Evolutionary conservation across 2,329 filamentous ascomycete species (phyloP), one percentile per base, ranked within the genome.

Genomic region (Biscogniauxia sp.): DNA sequence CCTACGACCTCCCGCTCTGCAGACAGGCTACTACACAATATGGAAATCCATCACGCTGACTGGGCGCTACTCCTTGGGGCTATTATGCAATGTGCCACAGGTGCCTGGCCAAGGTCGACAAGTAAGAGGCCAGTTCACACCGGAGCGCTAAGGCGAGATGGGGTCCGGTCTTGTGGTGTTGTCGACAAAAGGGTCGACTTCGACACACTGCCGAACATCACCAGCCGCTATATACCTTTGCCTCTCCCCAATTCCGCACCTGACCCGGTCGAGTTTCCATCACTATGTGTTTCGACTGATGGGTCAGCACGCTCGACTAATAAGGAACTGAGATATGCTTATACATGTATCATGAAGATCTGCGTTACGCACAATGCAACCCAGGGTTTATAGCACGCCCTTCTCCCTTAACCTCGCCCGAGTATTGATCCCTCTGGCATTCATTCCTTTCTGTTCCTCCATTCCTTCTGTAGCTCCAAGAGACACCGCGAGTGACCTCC

Each of bases 171-270:
- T 32, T 32, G 28, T 68, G 65, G 66, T 61, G 66, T 69, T 66
- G 69, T 61, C 58, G 61, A 61, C 67, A 60, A 13, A 13, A 58
- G 55, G 66, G 65, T 71, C 73, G 70, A 72, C 71, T 54, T 74
- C 72, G 75, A 77, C 71, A 75, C 78, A 78, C 71, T 73, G 70
- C 70, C 72, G 72, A 75, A 74, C 76, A 75, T 82, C 80, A 82
- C 74, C 79, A 82, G 77, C 79, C 80, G 80, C 81, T 83, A 84
- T 83, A 84, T 84, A 84, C 82, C 78, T 76, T 76, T 77, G 17
- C 77, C 72, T 71, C 72, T 74, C 75, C 78, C 77, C 76, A 75
- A 74, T 73, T 73, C 68, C 71, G 74, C 72, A 72, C 71, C 73
- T 68, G 72, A 74, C 75, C 76, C 77, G 77, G 77, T 77, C 74